Evolutionary conservation across 495 filamentous ascomycete genomes (phyloP), one percentile per base, ranked within the genome.

Genomic region (Penicillium angulare): DNA sequence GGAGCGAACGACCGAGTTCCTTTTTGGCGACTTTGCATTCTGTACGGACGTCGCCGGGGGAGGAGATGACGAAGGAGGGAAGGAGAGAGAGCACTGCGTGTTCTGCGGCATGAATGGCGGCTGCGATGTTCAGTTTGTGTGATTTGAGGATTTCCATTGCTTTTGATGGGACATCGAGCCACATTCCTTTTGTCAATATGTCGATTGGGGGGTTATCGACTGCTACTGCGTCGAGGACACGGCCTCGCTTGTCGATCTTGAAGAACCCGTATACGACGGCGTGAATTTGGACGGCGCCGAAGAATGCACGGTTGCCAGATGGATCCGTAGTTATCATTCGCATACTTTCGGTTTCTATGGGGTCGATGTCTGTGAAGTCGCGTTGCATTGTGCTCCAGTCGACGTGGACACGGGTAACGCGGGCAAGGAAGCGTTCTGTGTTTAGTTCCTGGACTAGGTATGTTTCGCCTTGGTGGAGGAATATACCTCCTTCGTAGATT

Each of bases 401-500:
- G 29, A 98, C 92, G 46, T 87, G 84, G n/a, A 97, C 92, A 44
- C 80, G 80, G 52, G 80, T 74, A 20, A 89, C 86, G 50, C 80
- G 80, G 0, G 92, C 92, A 47, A 95, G 82, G 53, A 80, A 82
- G 45, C 79, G 78, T 27, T 92, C 87, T 13, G 86, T 84, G 60
- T 84, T 86, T 63, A 97, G 88, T 59, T 97, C 89, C 57, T 88
- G 86, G 46, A 99, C 87, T 1, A 99, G 81, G 65, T 95, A 99
- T 2, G 85, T 93, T 49, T 83, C 80, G 46, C 93, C 93, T 75
- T 97, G 92, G 66, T 97, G 95, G 5, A 97, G 80, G 78, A 96
- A 99, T 54, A 99, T 96, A 47, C 89, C 93, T 22, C 95, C 93
- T 74, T 97, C 92, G 64, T 97, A 97, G 56, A 97, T 83, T 33